phyloP scores from a whole-genome alignment of 148 eudicot genomes.

The Chenopodium album region DNA sequence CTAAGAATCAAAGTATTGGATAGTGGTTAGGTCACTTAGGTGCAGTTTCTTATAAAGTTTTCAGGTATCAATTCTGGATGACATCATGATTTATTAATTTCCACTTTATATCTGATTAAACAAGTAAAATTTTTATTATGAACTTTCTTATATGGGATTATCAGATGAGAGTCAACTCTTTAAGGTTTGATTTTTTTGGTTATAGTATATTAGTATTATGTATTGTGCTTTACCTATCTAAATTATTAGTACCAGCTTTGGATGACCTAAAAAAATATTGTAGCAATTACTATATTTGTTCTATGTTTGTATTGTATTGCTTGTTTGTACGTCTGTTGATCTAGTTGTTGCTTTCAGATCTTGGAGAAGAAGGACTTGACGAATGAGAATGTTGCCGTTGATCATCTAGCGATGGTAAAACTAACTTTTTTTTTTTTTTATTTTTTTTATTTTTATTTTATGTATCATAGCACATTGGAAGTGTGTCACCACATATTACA shows the following conservation, averaged over 20 bases:
- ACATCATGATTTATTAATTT: neutral
- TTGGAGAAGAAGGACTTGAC: slow-evolving; percentile 58
- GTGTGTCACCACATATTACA: neutral
- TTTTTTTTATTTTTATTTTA: neutral
- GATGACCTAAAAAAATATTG: neutral
- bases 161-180: neutral
- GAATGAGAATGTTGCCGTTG: slow-evolving; percentile 46
- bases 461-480: neutral
- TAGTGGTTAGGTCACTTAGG: no score
- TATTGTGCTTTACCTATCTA: neutral
- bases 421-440: neutral
- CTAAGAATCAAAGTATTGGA: no score
- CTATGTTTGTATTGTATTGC: neutral
- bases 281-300: neutral
- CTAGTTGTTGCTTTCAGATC: slow-evolving; percentile 50
- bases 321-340: neutral
- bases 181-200: neutral
- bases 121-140: no score
- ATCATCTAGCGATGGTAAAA: slow-evolving; percentile 64
- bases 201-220: neutral
- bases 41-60: no score
- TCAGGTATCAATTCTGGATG: neutral
- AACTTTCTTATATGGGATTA: no score
- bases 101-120: no score
- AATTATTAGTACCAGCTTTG: neutral